These are phyloP conservation scores for Neonectria faginata DNA, from an alignment of 2,329 filamentous ascomycete species.

Conservation along the genomic window DNA sequence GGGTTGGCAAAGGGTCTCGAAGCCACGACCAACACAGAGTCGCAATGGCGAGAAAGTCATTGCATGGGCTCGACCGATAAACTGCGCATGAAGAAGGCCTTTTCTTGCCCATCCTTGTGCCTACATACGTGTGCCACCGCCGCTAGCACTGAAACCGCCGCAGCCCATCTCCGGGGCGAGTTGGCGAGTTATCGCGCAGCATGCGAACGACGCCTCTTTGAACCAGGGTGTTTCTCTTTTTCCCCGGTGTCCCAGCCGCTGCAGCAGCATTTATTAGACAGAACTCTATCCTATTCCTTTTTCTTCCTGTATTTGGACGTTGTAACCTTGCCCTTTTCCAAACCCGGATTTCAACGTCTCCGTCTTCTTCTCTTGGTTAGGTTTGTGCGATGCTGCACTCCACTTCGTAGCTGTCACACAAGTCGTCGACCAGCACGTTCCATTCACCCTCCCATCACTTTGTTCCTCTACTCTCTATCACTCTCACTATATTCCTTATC, in stretches of 20 bases:
- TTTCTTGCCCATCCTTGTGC: neutral
- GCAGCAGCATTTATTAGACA: slow-evolving; percentile 17
- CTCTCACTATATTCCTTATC: slow-evolving; percentile 9
- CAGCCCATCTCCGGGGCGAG: slow-evolving; percentile 1
- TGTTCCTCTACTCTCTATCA: slow-evolving; percentile 1
- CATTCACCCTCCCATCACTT: slow-evolving; percentile 12
- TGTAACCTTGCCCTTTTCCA: slow-evolving; percentile 1
- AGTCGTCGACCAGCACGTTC: slow-evolving; percentile 6
- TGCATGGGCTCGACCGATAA: slow-evolving; percentile 4
- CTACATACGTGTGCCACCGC: neutral
- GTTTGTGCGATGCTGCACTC: slow-evolving; percentile 22
- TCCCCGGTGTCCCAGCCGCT: slow-evolving; percentile 3
- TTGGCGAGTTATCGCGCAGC: slow-evolving; percentile 1
- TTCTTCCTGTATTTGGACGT: neutral
- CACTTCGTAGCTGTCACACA: slow-evolving; percentile 23
- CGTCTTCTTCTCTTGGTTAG: slow-evolving; percentile 9
- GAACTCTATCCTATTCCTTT: slow-evolving; percentile 30
- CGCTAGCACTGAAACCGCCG: slow-evolving; percentile 20
- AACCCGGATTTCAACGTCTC: neutral
- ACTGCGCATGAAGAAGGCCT: slow-evolving; percentile 22
- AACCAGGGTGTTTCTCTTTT: slow-evolving; percentile 6
- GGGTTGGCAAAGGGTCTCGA: slow-evolving; percentile 31
- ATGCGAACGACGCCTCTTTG: slow-evolving; percentile 14
- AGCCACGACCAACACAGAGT: slow-evolving; percentile 13
- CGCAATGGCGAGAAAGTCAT: neutral